Base-by-base conservation (phyloP, 768 basidiomycete genomes). In the Suillus lakei region DNA sequence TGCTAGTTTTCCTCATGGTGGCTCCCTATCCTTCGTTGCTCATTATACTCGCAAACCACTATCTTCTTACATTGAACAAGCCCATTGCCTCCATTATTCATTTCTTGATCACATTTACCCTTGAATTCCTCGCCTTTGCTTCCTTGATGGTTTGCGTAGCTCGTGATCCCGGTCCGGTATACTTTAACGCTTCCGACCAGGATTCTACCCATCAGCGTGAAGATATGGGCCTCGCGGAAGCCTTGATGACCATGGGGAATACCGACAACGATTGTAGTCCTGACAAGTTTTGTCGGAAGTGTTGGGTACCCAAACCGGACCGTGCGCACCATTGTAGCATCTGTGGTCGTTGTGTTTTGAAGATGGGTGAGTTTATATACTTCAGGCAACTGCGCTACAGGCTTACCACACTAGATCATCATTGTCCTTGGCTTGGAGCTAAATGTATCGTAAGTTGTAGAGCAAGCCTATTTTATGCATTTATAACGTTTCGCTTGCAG, bases 341-440 rank as follows among this genome's bases (percentile, higher is more conserved):
- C 38, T 95, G 93, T 73, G 86, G 87, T 43, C 84, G 91, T 43
- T 95, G 93, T 72, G 89, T 94, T 13, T 78, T 95, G 44, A 95
- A 93, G 78, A 90, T 93, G 91, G 93, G 92, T 92, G 60, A 63
- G 88, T 77, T 23, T 32, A 60, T 32, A 38, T 18, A 41, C 28
- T n/a, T 43, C 18, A 21, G 39, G 39, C 21, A 30, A 21, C 10
- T 51, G 21, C 9, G 18, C 23, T 61, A 7, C 32, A 30, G 2
- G 8, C 58, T 59, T 41, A 59, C 39, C 16, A 59, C 41, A 28
- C 12, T 69, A 94, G 92, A 95, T 74, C 93, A 95, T 71, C 93
- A 95, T 71, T 95, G 93, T 72, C 91, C 89, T 7, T 95, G 93
- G 93, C 78, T 95, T 28, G 93, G 88, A 43, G 78, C 83, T 54